Evolutionary conservation across 768 basidiomycete genomes (phyloP).

Genomic region (Boletus tomentosulus): DNA sequence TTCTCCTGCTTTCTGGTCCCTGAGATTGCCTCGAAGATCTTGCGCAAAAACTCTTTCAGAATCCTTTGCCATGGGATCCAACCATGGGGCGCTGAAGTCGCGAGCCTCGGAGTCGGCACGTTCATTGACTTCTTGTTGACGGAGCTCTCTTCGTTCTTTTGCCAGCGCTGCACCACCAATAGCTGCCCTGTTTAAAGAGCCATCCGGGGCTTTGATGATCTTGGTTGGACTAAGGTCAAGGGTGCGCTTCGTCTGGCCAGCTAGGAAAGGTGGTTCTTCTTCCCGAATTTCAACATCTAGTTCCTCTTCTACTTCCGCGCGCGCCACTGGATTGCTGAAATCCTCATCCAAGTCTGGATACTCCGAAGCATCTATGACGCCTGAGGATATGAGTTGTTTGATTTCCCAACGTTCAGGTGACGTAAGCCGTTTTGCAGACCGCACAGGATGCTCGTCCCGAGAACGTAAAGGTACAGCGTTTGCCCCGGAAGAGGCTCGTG

Average conservation of each 20-base stretch:
- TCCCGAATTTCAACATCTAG: slow-evolving; percentile 96
- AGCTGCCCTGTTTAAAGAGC: slow-evolving; percentile 92
- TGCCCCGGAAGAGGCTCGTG: slow-evolving; percentile 70
- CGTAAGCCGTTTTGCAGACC: slow-evolving; percentile 85
- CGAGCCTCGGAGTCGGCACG: slow-evolving; percentile 90
- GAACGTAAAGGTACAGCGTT: slow-evolving; percentile 80
- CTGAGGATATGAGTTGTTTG: slow-evolving; percentile 96
- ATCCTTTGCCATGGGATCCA: slow-evolving; percentile 95
- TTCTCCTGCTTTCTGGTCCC: slow-evolving; percentile 79
- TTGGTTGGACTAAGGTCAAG: slow-evolving; percentile 96
- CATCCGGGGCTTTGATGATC: slow-evolving; percentile 98
- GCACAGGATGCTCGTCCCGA: slow-evolving; percentile 47
- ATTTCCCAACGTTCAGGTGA: slow-evolving; percentile 99
- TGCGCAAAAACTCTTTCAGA: slow-evolving; percentile 88
- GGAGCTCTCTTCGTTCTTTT: slow-evolving; percentile 90
- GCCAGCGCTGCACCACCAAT: slow-evolving; percentile 90
- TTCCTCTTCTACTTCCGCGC: slow-evolving; percentile 91
- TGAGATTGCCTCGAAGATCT: slow-evolving; percentile 77
- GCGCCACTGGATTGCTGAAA: slow-evolving; percentile 66
- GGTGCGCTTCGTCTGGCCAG: slow-evolving; percentile 94
- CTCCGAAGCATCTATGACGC: slow-evolving; percentile 86
- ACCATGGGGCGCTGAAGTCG: slow-evolving; percentile 95
- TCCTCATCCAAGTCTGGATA: slow-evolving; percentile 93
- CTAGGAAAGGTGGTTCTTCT: slow-evolving; percentile 93
- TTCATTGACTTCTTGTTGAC: slow-evolving; percentile 93